A percentile compares a stretch with the other conserved stretches of the same genome.
These are phyloP conservation scores for Pythium folliculosum DNA, from an alignment of 352 stramenopile genomes.

Conservation along the genomic window DNA sequence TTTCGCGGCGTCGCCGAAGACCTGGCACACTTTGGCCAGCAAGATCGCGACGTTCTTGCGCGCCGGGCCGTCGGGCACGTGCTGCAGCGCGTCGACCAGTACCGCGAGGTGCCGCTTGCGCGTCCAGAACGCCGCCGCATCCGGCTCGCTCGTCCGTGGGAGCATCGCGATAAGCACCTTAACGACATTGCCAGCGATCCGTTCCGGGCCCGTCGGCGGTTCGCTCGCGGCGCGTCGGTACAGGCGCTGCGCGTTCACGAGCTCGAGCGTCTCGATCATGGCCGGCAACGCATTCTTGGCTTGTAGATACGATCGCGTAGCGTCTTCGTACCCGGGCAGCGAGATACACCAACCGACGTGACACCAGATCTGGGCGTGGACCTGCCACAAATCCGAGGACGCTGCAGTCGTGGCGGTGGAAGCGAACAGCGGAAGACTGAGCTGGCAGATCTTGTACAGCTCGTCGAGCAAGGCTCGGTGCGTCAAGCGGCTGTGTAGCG, in stretches of 20 bases:
- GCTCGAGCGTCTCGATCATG: slow-evolving; percentile 44
- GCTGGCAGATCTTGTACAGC: slow-evolving; percentile 26
- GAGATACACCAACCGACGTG: slow-evolving; percentile 64
- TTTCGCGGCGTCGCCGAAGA: slow-evolving; percentile 45
- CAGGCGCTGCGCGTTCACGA: slow-evolving; percentile 35
- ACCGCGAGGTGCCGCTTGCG: slow-evolving; percentile 32
- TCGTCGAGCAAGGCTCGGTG: slow-evolving; percentile 3
- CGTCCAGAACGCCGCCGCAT: slow-evolving; percentile 29
- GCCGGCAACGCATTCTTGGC: slow-evolving; percentile 34
- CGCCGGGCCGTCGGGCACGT: slow-evolving; percentile 50
- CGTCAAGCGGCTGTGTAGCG: background rate
- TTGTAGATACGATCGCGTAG: slow-evolving; percentile 39
- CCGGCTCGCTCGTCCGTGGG: slow-evolving; percentile 12
- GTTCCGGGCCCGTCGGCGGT: slow-evolving; percentile 33
- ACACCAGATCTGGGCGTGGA: slow-evolving; percentile 69
- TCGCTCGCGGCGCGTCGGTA: slow-evolving; percentile 20
- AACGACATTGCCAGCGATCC: slow-evolving; percentile 63
- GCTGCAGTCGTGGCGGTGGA: slow-evolving; percentile 18
- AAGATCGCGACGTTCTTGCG: slow-evolving; percentile 82
- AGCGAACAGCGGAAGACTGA: slow-evolving; percentile 15
- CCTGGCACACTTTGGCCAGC: slow-evolving; percentile 67
- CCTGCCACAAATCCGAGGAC: slow-evolving; percentile 43
- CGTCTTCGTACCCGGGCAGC: slow-evolving; percentile 21
- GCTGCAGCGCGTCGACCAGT: slow-evolving; percentile 48
- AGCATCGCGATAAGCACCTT: slow-evolving; percentile 69